A percentile compares a stretch with the other conserved stretches of the same genome.
Conservation (phyloP, 345 rosid species). For the Gossypium turneri region DNA sequence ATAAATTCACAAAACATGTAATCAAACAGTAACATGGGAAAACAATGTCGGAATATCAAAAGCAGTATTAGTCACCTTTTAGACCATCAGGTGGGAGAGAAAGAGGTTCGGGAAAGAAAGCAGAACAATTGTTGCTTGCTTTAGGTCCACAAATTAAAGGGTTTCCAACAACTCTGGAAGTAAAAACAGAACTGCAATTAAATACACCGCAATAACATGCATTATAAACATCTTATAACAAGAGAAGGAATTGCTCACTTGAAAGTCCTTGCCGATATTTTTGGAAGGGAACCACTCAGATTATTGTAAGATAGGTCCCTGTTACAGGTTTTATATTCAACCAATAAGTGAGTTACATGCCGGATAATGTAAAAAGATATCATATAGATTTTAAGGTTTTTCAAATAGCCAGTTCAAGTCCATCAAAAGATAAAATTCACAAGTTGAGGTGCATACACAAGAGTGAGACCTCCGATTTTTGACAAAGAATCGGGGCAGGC, state of each 20-base stretch:
- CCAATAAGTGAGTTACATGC: background rate
- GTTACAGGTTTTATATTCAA: constrained; percentile 20
- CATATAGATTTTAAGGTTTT: background rate
- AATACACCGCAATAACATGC: background rate
- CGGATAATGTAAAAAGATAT: background rate
- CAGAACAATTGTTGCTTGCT: constrained; percentile 64
- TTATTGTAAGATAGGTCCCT: constrained; percentile 96
- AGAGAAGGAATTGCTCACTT: constrained; percentile 49
- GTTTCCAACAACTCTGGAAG: constrained; percentile 73
- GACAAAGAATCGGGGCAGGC: constrained; percentile 76
- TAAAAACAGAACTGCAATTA: background rate
- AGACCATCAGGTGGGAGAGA: constrained; percentile 76
- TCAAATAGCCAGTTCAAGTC: background rate
- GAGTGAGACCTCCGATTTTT: constrained; percentile 72
- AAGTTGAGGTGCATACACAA: constrained; percentile 59
- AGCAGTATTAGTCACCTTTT: constrained; percentile 34
- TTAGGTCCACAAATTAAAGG: constrained; percentile 78
- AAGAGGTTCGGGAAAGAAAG: constrained; percentile 90
- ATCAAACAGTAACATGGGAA: background rate
- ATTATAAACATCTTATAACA: constrained; percentile 1
- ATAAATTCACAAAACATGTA: constrained; percentile 9
- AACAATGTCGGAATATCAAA: background rate
- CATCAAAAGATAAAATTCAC: background rate
- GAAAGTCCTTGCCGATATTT: constrained; percentile 87
- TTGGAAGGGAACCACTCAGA: constrained; percentile 87